These are phyloP conservation scores for Evernia prunastri DNA, from an alignment of 495 filamentous ascomycete species.

Conservation along the genomic window DNA sequence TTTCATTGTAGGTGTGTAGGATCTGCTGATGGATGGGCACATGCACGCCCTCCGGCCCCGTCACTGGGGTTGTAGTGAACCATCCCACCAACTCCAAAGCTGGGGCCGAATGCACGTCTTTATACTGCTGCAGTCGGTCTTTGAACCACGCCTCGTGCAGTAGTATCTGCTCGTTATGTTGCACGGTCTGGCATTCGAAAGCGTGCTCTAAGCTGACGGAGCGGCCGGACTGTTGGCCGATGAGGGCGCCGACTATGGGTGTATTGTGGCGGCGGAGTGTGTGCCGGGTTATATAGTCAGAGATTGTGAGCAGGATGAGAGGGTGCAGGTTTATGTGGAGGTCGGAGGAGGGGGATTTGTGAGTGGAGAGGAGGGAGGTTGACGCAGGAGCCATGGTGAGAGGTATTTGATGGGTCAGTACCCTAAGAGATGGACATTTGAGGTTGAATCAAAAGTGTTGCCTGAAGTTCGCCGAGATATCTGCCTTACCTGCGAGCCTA, in stretches of 20 bases:
- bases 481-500: too few relatives aligned
- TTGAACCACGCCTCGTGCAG: slow-evolving; percentile 66
- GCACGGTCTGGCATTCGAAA: slow-evolving; percentile 65
- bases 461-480: too few relatives aligned
- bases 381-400: neutral
- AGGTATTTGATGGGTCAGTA: neutral
- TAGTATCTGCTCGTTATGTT: slow-evolving; percentile 47
- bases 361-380: slow-evolving; percentile 49
- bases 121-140: slow-evolving; percentile 78
- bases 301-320: slow-evolving; percentile 90
- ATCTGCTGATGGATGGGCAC: slow-evolving; percentile 73
- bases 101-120: slow-evolving; percentile 78
- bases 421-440: neutral
- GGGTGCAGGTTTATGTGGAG: slow-evolving; percentile 85
- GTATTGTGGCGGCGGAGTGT: slow-evolving; percentile 65
- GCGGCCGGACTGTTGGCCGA: slow-evolving; percentile 86
- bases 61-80: slow-evolving; percentile 75
- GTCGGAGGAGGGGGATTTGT: slow-evolving; percentile 66
- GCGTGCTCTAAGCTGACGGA: slow-evolving; percentile 88
- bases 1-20: slow-evolving; percentile 69
- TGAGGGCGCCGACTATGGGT: slow-evolving; percentile 75
- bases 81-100: slow-evolving; percentile 86
- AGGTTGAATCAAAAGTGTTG: too few relatives aligned
- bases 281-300: slow-evolving; percentile 91
- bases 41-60: slow-evolving; percentile 59